Evolutionary conservation across 164 flowering plant species (phyloP).

Genomic region (Vitis amurensis): DNA sequence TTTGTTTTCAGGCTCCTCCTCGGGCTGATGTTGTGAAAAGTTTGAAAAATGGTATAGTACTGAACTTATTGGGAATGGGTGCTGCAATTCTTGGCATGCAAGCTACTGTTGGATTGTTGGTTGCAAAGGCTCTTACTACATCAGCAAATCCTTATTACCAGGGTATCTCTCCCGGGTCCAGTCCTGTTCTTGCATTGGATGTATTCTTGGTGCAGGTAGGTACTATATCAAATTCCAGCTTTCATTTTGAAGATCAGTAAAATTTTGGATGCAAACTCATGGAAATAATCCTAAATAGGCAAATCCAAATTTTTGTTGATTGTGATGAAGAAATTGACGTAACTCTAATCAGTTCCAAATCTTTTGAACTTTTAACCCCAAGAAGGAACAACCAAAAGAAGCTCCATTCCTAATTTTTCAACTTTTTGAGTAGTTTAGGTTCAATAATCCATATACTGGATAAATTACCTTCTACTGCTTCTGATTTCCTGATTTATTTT

Average conservation of each 20-base stretch:
- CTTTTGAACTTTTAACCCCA: too few relatives aligned
- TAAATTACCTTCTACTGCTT: too few relatives aligned
- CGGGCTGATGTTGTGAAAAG: conserved; percentile 94
- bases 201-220: conserved; percentile 96
- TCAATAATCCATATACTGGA: too few relatives aligned
- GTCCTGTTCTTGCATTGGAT: conserved; percentile 94
- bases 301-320: neutral
- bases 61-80: conserved; percentile 94
- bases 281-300: neutral
- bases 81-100: conserved; percentile 97
- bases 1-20: conserved; percentile 82
- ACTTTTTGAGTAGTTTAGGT: too few relatives aligned
- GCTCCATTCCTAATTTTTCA: too few relatives aligned
- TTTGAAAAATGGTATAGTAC: conserved; percentile 74
- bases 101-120: conserved; percentile 93
- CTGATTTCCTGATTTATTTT: too few relatives aligned
- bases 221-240: neutral
- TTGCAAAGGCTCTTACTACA: conserved; percentile 93
- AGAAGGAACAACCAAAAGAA: too few relatives aligned
- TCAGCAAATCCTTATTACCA: conserved; percentile 85
- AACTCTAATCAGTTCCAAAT: too few relatives aligned
- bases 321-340: neutral
- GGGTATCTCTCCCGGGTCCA: conserved; percentile 74
- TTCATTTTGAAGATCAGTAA: neutral
- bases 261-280: neutral